Evolutionary conservation across 805 yeast species (phyloP).

Genomic region (Starmerella apis): DNA sequence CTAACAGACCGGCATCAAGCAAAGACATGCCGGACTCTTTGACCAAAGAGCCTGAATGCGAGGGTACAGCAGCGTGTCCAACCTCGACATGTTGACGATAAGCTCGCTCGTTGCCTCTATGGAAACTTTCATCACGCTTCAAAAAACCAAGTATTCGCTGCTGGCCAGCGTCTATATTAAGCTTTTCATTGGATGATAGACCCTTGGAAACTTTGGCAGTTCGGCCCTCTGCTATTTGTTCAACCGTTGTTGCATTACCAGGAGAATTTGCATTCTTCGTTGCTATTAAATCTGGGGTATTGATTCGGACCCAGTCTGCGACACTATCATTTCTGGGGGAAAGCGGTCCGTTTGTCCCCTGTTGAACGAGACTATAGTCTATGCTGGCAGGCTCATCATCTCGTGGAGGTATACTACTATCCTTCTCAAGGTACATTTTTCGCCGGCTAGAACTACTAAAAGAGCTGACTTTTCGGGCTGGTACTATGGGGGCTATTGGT

Average conservation of each 20-base stretch:
- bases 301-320: too few species aligned
- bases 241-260: too few species aligned
- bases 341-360: too few species aligned
- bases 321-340: too few species aligned
- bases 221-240: too few species aligned
- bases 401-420: neutral
- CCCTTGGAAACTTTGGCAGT: too few species aligned
- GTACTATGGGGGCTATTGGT: neutral
- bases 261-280: too few species aligned
- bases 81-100: constrained; percentile 1
- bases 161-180: neutral
- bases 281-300: too few species aligned
- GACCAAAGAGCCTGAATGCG: constrained; percentile 16
- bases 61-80: constrained; percentile 9
- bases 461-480: neutral
- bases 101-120: constrained; percentile 5
- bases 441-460: neutral
- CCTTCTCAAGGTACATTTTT: neutral
- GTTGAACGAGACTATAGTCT: too few species aligned
- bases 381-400: too few species aligned
- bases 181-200: neutral
- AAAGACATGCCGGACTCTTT: neutral
- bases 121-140: constrained; percentile 6
- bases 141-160: neutral
- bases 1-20: neutral